Evolutionary conservation across 2,329 filamentous ascomycete genomes (phyloP), one percentile per base, ranked within the genome.

Genomic region (Fusarium pseudoanthophilum): DNA sequence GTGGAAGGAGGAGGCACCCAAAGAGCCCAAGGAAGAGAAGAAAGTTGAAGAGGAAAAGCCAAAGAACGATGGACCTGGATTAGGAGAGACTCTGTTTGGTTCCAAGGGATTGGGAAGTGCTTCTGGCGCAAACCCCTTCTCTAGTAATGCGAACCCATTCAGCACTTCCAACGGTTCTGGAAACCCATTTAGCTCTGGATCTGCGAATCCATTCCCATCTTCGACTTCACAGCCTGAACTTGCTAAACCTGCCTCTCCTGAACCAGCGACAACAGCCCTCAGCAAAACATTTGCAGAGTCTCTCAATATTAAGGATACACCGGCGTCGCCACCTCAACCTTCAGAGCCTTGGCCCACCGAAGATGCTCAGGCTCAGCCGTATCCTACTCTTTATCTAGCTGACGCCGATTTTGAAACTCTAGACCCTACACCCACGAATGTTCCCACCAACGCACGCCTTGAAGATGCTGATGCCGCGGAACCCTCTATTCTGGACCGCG

Each of bases 361-460:
- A 43, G 86, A 89, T 4, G 83, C 87, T 1, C 92, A 93, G 74
- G 93, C 94, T 0, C 69, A 85, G 3, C 86, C 94, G 0, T 98
- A 95, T 82, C 92, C 94, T 2, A 84, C 88, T 36, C 93, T 92
- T 79, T 93, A 94, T 84, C 90, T 95, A 49, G 87, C 92, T 57
- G 96, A 98, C 76, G 95, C 95, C 58, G 95, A 97, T 79, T 97
- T 94, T 83, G 96, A 99, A 82, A 93, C 92, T 8, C 88, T 98
- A 32, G 93, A 94, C 70, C 90, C 74, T 77, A 85, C 79, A 5
- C 87, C 88, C 0, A 69, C 73, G 4, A 87, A 88, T 48, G 87
- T 87, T 40, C 86, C 85, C 67, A 84, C 84, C 20, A 85, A 88
- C 64, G 83, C 86, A 20, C 83, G 84, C 15, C 73, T 84, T 21